These are phyloP conservation scores for Galeopsis tetrahit DNA, from an alignment of 257 asterid genomes.

Conservation along the genomic window DNA sequence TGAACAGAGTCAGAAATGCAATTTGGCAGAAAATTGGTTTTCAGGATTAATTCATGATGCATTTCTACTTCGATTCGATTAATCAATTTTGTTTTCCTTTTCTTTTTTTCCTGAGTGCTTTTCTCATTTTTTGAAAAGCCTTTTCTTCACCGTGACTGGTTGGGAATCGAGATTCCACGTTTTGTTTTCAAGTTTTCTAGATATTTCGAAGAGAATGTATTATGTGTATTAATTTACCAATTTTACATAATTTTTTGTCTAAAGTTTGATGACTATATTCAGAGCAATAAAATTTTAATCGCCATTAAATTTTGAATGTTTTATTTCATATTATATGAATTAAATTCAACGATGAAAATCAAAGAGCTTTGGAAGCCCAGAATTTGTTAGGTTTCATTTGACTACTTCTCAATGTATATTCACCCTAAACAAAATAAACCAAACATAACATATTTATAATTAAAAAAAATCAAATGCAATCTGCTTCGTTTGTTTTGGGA, in stretches of 20 bases:
- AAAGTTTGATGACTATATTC: neutral
- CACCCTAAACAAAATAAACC: no score
- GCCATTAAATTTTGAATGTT: neutral
- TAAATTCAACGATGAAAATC: neutral
- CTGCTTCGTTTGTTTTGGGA: no score
- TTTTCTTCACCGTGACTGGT: conserved; percentile 17
- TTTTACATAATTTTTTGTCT: neutral
- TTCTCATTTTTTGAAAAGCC: conserved; percentile 32
- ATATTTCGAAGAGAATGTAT: neutral
- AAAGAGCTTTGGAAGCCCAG: neutral
- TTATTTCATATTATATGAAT: neutral
- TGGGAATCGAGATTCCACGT: conserved; percentile 6
- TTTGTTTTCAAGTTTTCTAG: conserved; percentile 3
- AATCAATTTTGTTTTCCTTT: conserved; percentile 2
- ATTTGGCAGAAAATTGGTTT: conserved; percentile 89
- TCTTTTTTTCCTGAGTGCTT: neutral
- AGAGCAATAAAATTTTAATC: neutral
- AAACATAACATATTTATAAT: no score
- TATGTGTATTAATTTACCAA: neutral
- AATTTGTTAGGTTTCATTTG: neutral
- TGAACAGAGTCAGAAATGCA: conserved; percentile 84
- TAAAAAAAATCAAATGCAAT: no score
- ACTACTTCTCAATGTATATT: no score
- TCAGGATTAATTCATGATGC: conserved; percentile 55
- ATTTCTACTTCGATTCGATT: neutral